Evolutionary conservation across 495 filamentous ascomycete species (phyloP), one percentile per base, ranked within the genome.

Genomic region (Penicillium cosmopolitanum): DNA sequence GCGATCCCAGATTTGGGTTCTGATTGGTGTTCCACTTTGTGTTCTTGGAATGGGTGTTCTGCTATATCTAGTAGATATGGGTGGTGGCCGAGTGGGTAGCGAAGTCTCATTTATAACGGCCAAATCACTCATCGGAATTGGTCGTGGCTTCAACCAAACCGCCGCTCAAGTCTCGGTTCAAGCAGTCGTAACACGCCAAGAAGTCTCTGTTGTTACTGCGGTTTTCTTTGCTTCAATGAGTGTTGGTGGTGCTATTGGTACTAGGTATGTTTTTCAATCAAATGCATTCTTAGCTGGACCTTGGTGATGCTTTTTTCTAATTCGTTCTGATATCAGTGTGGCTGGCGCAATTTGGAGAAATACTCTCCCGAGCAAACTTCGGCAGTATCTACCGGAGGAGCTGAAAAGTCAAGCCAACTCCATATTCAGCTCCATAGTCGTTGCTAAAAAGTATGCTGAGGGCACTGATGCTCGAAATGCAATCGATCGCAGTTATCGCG

Each of bases 321-420:
- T 28, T 12, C 5, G 10, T 33, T 19, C 5, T 57, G 21, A 18
- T 11, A 16, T 23, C 19, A 64, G 67, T 42, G 67, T 70, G 2
- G 67, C 64, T 2, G 67, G 67, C 2, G 67, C 67, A n/a, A 67
- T 70, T 51, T 70, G 67, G 67, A 56, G 67, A 19, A 67, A 59
- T 25, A 63, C 57, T 10, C 67, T 70, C 11, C 67, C 64, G 0
- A 36, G n/a, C 0, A 70, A 64, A 23, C 53, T 70, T 18, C 19
- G 34, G 5, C 9, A 57, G 10, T 59, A 70, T 31, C 53, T 70
- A 10, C 67, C 67, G 4, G 53, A 42, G 5, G 62, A 65, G 7
- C 5, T 59, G 34, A 70, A 70, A 46, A 25, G n/a, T 11, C 60
- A 65, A 16, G 64, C 65, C 2, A 54, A 60, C 2, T n/a, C 55